Percentiles rank a stretch among this genome's conserved stretches.
Evolutionary conservation across 2,329 filamentous ascomycete species (phyloP).

Genomic region (Fusarium sp.): DNA sequence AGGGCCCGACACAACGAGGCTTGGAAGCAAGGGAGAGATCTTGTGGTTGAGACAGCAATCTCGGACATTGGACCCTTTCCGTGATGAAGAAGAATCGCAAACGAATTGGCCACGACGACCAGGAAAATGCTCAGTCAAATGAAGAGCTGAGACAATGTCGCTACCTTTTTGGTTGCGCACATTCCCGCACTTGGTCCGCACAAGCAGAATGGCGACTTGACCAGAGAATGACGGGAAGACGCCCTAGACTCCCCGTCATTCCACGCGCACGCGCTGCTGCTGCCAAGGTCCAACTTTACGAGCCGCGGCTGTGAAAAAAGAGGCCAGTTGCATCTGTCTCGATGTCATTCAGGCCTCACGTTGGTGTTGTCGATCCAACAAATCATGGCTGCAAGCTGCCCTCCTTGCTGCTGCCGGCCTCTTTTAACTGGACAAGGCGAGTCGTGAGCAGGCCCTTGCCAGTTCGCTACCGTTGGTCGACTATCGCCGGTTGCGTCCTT

Average conservation of each 20-base stretch:
- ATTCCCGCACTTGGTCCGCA: constrained; percentile 12
- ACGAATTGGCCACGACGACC: background rate
- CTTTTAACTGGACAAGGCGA: constrained; percentile 9
- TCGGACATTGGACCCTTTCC: constrained; percentile 9
- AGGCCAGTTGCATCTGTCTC: background rate
- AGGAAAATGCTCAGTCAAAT: constrained; percentile 25
- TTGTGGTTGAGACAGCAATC: constrained; percentile 23
- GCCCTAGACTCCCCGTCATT: constrained; percentile 28
- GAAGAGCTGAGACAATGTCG: constrained; percentile 30
- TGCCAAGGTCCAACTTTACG: constrained; percentile 7
- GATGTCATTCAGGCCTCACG: background rate
- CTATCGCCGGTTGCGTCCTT: constrained; percentile 24
- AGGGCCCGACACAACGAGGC: constrained; percentile 7
- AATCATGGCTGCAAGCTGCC: background rate
- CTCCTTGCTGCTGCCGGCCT: constrained; percentile 1
- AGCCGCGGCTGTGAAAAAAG: background rate
- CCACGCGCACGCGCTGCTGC: constrained; percentile 3
- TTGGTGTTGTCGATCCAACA: constrained; percentile 2
- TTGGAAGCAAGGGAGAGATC: constrained; percentile 32
- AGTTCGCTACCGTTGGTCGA: constrained; percentile 15
- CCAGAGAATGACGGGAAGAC: background rate
- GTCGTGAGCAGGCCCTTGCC: constrained; percentile 7
- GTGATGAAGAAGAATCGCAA: background rate
- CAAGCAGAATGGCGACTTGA: background rate
- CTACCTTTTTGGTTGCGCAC: constrained; percentile 8